Evolutionary conservation across 176 grass and related monocot species (phyloP), one percentile per base, ranked within the genome.

Genomic region (Oryza meridionalis): DNA sequence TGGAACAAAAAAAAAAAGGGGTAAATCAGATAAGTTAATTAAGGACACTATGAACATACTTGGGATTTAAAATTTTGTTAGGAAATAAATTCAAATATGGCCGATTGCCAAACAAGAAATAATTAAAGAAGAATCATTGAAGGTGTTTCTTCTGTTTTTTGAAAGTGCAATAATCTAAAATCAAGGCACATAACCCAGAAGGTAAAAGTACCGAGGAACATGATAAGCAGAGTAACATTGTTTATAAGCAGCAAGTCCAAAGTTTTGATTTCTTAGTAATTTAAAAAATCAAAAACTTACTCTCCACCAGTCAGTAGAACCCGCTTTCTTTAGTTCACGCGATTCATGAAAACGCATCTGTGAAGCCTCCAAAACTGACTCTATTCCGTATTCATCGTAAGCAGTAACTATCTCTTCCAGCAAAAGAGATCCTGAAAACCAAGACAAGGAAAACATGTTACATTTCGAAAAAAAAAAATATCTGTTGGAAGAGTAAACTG

Each of bases 271-370:
- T 67, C 72, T 70, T 10, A 67, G 22, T 1, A 61, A 47, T 63
- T 70, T 38, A 49, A 68, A 80, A 75, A 74, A 64, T 27, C 21
- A 67, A 79, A 61, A 44, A 93, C 92, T 95, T 67, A 98, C 96
- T 75, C 45, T 95, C 96, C 96, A 98, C 96, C 96, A 98, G 75
- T 95, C 89, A 49, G 77, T 73, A 90, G 83, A 91, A 91, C 96
- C 96, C 1, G 91, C 77, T 83, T 90, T 65, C 86, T 92, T 98
- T 69, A 88, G 72, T 90, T 95, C 85, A 77, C 83, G 24, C 37
- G 96, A 95, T 83, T 98, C 93, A 78, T 78, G 77, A 88, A 95
- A 95, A 72, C 67, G 84, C 33, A 66, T 81, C 77, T 88, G 80
- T 82, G 79, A 88, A 69, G 93, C 89, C 78, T 95, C 91, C 69